phyloP scores from a whole-genome alignment of 2,329 filamentous ascomycete species.

The Scleromitrula shiraiana region DNA sequence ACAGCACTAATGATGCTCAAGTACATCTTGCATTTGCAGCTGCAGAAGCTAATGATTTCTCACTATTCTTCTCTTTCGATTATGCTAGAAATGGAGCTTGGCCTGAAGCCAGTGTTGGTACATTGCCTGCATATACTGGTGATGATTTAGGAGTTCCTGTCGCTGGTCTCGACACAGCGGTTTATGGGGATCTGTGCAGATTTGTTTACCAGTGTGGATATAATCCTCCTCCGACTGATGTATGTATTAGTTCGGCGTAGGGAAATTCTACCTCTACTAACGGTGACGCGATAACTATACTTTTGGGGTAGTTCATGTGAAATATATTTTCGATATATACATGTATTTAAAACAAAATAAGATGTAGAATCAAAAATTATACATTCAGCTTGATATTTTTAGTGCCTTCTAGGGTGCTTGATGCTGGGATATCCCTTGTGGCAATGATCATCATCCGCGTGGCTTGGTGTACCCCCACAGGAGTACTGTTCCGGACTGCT shows the following conservation, averaged over 20 bases:
- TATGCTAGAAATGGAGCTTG: slow-evolving; percentile 14
- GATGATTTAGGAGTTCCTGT: background rate
- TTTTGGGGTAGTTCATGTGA: too few relatives aligned
- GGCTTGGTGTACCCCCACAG: too few relatives aligned
- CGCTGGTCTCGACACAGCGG: background rate
- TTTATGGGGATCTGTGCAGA: background rate
- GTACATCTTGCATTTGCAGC: slow-evolving; percentile 22
- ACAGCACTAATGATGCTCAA: slow-evolving; percentile 18
- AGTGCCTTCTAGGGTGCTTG: too few relatives aligned
- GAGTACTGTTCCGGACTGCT: too few relatives aligned
- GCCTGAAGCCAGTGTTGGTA: background rate
- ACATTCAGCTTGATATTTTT: too few relatives aligned
- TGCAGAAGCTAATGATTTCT: slow-evolving; percentile 24
- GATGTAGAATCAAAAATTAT: too few relatives aligned
- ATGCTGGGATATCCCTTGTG: too few relatives aligned
- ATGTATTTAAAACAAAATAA: too few relatives aligned
- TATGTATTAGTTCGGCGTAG: background rate
- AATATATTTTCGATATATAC: too few relatives aligned
- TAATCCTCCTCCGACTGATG: background rate
- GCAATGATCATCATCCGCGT: too few relatives aligned
- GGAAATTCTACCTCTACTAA: too few relatives aligned
- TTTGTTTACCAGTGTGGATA: background rate
- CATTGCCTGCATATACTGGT: background rate
- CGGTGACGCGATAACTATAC: too few relatives aligned
- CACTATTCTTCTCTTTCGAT: slow-evolving; percentile 28